Percentiles rank a stretch among this genome's conserved stretches.
Evolutionary conservation across 2,329 filamentous ascomycete genomes (phyloP).

Genomic region (Thelonectria rubi): DNA sequence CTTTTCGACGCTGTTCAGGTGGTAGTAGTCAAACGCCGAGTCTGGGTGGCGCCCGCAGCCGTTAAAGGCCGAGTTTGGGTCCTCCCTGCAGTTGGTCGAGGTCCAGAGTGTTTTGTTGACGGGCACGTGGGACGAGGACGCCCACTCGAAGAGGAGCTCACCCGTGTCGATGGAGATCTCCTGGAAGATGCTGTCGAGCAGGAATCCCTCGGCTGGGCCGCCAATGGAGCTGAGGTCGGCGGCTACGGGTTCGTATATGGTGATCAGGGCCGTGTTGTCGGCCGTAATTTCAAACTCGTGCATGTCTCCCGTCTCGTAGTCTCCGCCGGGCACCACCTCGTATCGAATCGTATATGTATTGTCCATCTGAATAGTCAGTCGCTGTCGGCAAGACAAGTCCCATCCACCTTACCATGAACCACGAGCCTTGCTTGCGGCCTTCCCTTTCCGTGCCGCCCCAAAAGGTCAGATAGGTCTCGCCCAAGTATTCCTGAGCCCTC

Average conservation of each 20-base stretch:
- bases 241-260: conserved; percentile 2
- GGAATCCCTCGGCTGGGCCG: conserved; percentile 2
- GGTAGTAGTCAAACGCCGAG: conserved; percentile 7
- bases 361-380: conserved; percentile 7
- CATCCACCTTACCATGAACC: conserved; percentile 11
- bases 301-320: conserved; percentile 3
- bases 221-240: conserved; percentile 2
- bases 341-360: conserved; percentile 3
- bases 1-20: conserved; percentile 8
- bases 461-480: conserved; percentile 4
- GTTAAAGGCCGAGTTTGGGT: conserved; percentile 5
- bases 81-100: not conserved
- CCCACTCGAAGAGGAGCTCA: conserved; percentile 9
- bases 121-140: not conserved
- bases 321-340: not conserved
- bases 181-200: conserved; percentile 11
- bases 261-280: conserved; percentile 9
- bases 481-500: conserved; percentile 6
- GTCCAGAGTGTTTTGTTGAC: not conserved
- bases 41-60: not conserved
- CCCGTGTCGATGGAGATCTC: conserved; percentile 1
- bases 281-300: conserved; percentile 7
- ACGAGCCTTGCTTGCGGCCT: conserved; percentile 12
- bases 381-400: not conserved
- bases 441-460: not conserved